Conservation (phyloP, 106 monocot species). For the Dioscorea alata region DNA sequence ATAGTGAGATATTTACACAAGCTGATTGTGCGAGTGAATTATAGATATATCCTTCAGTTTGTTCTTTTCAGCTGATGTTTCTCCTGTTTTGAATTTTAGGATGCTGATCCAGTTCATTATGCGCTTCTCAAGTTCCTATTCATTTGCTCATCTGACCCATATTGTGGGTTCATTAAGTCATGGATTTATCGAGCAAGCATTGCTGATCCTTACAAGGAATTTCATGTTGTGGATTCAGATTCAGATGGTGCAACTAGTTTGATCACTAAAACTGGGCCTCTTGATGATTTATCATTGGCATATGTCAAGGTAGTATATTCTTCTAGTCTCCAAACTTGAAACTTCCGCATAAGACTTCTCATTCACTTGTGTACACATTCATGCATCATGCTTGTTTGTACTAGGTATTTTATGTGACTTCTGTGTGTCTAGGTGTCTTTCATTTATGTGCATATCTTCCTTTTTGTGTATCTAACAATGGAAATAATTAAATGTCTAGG, state of each 20-base stretch:
- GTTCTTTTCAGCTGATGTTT: too few species aligned
- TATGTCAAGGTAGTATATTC: slow-evolving; percentile 47
- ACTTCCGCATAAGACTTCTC: not conserved
- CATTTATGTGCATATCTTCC: slow-evolving; percentile 1
- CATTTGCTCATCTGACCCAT: slow-evolving; percentile 74
- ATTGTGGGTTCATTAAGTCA: slow-evolving; percentile 65
- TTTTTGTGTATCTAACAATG: not conserved
- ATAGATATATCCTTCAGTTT: too few species aligned
- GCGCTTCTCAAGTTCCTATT: slow-evolving; percentile 82
- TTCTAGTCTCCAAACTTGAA: not conserved
- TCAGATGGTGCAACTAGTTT: slow-evolving; percentile 11
- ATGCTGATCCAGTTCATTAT: slow-evolving; percentile 68
- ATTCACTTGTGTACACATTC: not conserved
- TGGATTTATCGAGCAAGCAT: slow-evolving; percentile 82
- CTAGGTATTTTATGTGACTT: too few species aligned
- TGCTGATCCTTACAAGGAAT: slow-evolving; percentile 82
- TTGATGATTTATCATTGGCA: slow-evolving; percentile 20
- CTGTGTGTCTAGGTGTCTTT: not conserved
- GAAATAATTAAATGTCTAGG: slow-evolving; percentile 25
- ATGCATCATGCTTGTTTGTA: not conserved
- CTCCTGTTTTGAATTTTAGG: slow-evolving; percentile 23
- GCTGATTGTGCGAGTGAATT: too few species aligned
- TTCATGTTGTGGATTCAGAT: slow-evolving; percentile 37
- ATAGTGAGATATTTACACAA: too few species aligned
- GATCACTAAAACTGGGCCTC: slow-evolving; percentile 4